A percentile compares a stretch with the other conserved stretches of the same genome.
Conservation (phyloP, 371 early-diverging fungal genomes). For the Mucor mucedo region DNA sequence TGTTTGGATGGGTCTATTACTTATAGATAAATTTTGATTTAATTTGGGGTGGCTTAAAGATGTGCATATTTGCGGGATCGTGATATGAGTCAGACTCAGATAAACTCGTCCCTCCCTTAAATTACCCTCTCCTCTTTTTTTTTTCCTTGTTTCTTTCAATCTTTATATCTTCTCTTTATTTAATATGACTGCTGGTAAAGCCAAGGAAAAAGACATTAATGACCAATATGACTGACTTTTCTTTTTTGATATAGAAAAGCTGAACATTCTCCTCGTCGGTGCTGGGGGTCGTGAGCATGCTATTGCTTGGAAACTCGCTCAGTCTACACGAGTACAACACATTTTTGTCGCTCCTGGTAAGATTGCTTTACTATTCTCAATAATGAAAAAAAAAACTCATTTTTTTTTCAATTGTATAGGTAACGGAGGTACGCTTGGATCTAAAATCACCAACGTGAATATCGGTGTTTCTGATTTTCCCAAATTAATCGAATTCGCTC, state of each 20-base stretch:
- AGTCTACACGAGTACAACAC: constrained; percentile 74
- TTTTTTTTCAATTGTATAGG: constrained; percentile 53
- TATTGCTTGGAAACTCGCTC: constrained; percentile 89
- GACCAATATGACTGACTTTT: neutral
- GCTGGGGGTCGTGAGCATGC: constrained; percentile 97
- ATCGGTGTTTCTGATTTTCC: constrained; percentile 78
- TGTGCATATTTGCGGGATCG: neutral
- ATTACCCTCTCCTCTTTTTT: constrained; percentile 5
- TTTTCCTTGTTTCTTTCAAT: constrained; percentile 13
- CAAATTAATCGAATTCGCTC: constrained; percentile 80
- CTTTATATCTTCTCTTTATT: constrained; percentile 1
- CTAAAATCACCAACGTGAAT: constrained; percentile 81
- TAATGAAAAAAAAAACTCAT: neutral
- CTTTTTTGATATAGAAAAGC: constrained; percentile 45
- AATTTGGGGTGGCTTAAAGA: constrained; percentile 28
- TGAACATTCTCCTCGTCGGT: constrained; percentile 88
- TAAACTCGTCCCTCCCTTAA: neutral
- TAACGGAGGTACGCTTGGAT: constrained; percentile 90
- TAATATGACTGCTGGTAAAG: constrained; percentile 32
- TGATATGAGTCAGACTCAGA: constrained; percentile 37
- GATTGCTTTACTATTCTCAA: neutral
- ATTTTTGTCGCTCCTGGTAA: constrained; percentile 86
- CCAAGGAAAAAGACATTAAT: neutral
- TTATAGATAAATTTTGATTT: neutral
- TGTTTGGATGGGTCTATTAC: neutral